A percentile compares a stretch with the other conserved stretches of the same genome.
phyloP scores from a whole-genome alignment of 371 early-diverging fungal genomes.

The Mucor irregularis region DNA sequence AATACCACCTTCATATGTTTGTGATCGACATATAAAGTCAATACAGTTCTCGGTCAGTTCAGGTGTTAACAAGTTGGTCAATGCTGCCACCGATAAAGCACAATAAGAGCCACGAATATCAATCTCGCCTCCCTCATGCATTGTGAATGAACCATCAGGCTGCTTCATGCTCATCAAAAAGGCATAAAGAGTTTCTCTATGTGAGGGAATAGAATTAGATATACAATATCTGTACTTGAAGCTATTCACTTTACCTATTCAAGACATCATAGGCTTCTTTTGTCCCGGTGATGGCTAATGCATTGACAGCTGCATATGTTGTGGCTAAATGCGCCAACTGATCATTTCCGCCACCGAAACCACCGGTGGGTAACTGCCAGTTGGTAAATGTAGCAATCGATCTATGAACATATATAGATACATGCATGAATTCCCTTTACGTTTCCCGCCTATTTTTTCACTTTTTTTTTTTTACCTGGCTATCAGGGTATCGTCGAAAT shows the following conservation, averaged over 20 bases:
- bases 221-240: background rate
- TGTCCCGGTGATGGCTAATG: slow-evolving; percentile 73
- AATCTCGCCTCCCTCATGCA: slow-evolving; percentile 92
- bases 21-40: slow-evolving; percentile 73
- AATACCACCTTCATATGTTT: slow-evolving; percentile 96
- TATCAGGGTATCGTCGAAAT: slow-evolving; percentile 38
- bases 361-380: slow-evolving; percentile 78
- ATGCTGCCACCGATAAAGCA: slow-evolving; percentile 76
- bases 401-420: slow-evolving; percentile 34
- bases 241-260: slow-evolving; percentile 40
- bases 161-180: slow-evolving; percentile 87
- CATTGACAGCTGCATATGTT: slow-evolving; percentile 84
- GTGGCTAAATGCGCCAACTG: slow-evolving; percentile 84
- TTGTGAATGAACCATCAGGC: slow-evolving; percentile 86
- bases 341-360: slow-evolving; percentile 86
- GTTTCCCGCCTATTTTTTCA: background rate
- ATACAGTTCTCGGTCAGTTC: slow-evolving; percentile 73
- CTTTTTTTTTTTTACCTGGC: slow-evolving; percentile 37
- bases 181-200: slow-evolving; percentile 59
- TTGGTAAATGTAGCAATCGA: slow-evolving; percentile 63
- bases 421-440: no score
- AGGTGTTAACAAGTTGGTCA: slow-evolving; percentile 79
- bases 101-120: slow-evolving; percentile 95
- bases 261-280: slow-evolving; percentile 73
- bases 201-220: background rate